Evolutionary conservation across 2,329 filamentous ascomycete species (phyloP).

Genomic region (Diaporthe longicolla): DNA sequence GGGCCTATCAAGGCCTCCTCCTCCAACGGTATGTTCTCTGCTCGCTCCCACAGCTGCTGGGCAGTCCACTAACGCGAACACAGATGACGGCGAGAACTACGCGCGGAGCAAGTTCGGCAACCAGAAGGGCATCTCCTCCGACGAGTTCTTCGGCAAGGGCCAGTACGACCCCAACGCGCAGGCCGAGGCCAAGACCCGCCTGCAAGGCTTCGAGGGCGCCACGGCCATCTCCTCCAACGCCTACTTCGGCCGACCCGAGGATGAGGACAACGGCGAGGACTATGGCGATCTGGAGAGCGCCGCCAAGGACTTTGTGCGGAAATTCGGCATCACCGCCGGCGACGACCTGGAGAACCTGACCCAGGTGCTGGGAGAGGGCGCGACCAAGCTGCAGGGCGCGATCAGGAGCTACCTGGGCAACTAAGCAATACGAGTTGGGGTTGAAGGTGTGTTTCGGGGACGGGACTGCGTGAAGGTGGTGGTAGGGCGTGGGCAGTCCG

Average conservation of each 20-base stretch:
- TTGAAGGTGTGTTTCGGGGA: not conserved
- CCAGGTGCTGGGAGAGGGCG: slow-evolving; percentile 86
- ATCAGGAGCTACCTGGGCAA: slow-evolving; percentile 75
- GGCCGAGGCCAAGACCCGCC: slow-evolving; percentile 86
- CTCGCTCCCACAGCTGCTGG: slow-evolving; percentile 10
- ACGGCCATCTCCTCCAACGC: slow-evolving; percentile 94
- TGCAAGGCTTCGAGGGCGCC: slow-evolving; percentile 94
- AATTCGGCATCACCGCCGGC: slow-evolving; percentile 94
- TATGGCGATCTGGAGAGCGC: slow-evolving; percentile 94
- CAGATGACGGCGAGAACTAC: slow-evolving; percentile 84
- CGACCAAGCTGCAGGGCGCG: slow-evolving; percentile 83
- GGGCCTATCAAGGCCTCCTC: slow-evolving; percentile 78
- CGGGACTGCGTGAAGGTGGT: slow-evolving; percentile 9
- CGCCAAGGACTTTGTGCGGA: slow-evolving; percentile 95
- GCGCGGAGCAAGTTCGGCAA: slow-evolving; percentile 89
- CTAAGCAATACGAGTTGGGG: slow-evolving; percentile 52
- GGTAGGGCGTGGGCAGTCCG: not conserved
- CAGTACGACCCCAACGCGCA: slow-evolving; percentile 85
- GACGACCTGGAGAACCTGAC: slow-evolving; percentile 95
- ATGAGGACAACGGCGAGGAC: slow-evolving; percentile 75
- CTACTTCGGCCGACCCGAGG: slow-evolving; percentile 95
- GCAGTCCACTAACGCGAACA: slow-evolving; percentile 45
- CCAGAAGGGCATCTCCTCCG: slow-evolving; percentile 97
- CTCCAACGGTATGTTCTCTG: slow-evolving; percentile 69
- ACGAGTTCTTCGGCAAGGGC: slow-evolving; percentile 97